Base-by-base conservation (phyloP, 225 moss, liverwort and hornwort genomes). In the Takakia lepidozioides region DNA sequence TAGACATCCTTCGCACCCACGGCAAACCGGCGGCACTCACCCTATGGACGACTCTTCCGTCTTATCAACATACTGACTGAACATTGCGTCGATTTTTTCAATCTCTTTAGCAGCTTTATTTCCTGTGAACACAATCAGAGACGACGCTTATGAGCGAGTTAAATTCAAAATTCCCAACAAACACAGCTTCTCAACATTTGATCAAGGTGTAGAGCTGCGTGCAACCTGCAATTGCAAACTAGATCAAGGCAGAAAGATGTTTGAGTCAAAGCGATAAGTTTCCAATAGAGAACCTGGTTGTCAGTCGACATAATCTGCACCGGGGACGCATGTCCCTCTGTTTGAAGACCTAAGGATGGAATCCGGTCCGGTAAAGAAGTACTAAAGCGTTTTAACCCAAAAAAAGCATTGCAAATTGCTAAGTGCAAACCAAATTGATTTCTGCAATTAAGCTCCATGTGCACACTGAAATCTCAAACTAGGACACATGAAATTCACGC, bases 101-200 rank as follows among this genome's bases (percentile, higher is more conserved):
- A 75, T 79, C 61, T 93, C 93, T 57, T 86, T 86, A 13, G 89
- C 88, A 70, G 86, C 93, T 57, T 93, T 93, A 25, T 76, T 88
- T 53, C 83, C 93, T 70, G 73, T 19, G 24, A 38, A 42, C 41
- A 25, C 10, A 24, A 10, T 4, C 9, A 27, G 20, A 63, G 43
- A 59, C 46, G 35, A 26, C 5, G n/a, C 55, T 34, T 8, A 53
- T 66, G 43, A 74, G 23, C 49, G 22, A 35, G 14, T 19, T 28
- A 16, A 20, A 24, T 60, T 37, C 55, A 13, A 44, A 55, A 25
- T 25, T 11, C 24, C 30, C 30, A 48, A 27, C 53, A 3, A 46
- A 4, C 19, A 53, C 11, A 23, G 13, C 23, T 16, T 21, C 52
- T 45, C 3, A 4, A 32, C 7, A 6, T 19, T 19, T 5, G 17